These are phyloP conservation scores for Echria macrotheca DNA, from an alignment of 495 filamentous ascomycete species.

Conservation along the genomic window DNA sequence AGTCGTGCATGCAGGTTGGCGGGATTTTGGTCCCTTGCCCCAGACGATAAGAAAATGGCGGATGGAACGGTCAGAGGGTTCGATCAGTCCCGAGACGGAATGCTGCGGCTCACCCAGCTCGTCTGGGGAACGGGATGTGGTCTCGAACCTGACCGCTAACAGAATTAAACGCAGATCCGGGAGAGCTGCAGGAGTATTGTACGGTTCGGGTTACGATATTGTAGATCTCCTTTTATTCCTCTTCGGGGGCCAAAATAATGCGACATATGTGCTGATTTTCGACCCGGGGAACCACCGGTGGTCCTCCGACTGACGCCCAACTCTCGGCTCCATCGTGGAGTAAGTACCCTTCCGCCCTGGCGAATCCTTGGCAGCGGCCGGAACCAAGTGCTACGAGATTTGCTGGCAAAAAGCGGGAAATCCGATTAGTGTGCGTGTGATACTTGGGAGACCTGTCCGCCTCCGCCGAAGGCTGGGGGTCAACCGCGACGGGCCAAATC, in stretches of 20 bases:
- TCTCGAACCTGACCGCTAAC: too few relatives aligned
- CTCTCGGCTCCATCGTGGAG: too few relatives aligned
- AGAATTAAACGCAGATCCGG: neutral
- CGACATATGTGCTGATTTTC: neutral
- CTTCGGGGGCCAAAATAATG: neutral
- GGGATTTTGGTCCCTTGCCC: conserved; percentile 15
- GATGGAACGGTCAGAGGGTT: neutral
- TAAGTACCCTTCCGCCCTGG: too few relatives aligned
- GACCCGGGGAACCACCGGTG: too few relatives aligned
- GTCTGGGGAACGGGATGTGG: too few relatives aligned
- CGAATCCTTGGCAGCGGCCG: neutral
- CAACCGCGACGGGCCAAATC: too few relatives aligned
- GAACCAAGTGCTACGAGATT: too few relatives aligned
- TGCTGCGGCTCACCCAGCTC: too few relatives aligned
- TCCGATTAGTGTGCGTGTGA: too few relatives aligned
- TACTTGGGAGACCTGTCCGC: conserved; percentile 2
- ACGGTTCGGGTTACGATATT: neutral
- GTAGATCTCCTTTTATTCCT: neutral
- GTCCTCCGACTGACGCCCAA: too few relatives aligned
- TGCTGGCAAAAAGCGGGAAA: too few relatives aligned
- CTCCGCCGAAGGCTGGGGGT: neutral
- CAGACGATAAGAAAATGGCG: conserved; percentile 5
- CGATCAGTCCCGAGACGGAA: too few relatives aligned
- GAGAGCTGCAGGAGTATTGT: neutral
- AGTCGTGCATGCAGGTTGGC: conserved; percentile 27